phyloP scores from a whole-genome alignment of 257 asterid genomes.

The Solanum gandarillasii region DNA sequence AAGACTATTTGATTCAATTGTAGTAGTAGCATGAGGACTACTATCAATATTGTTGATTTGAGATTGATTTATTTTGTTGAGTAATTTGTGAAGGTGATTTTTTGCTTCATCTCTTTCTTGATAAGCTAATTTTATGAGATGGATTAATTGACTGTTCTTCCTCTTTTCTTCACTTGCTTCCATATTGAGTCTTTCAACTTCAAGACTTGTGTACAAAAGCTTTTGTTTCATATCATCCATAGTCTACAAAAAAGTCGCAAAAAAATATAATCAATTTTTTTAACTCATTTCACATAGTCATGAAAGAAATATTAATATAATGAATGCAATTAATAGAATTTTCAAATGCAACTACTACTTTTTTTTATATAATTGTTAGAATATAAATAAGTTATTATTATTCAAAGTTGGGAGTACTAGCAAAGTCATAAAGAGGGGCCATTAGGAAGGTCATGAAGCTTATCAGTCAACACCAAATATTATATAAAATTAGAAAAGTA shows the following conservation, averaged over 20 bases:
- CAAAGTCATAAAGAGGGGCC: neutral
- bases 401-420: neutral
- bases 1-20: constrained; percentile 58
- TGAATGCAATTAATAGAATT: neutral
- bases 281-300: neutral
- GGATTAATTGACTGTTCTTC: constrained; percentile 15
- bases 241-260: constrained; percentile 6
- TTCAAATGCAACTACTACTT: neutral
- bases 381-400: neutral
- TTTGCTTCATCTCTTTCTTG: constrained; percentile 36
- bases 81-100: constrained; percentile 26
- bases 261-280: neutral
- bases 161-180: constrained; percentile 23
- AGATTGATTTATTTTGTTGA: constrained; percentile 20
- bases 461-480: neutral
- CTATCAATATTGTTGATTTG: constrained; percentile 12
- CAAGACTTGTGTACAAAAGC: constrained; percentile 9
- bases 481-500: neutral
- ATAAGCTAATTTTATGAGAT: constrained; percentile 10
- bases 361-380: neutral
- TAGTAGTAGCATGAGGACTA: neutral
- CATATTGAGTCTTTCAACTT: constrained; percentile 21
- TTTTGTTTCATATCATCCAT: constrained; percentile 28
- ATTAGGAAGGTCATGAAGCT: neutral
- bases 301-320: neutral